A percentile compares a stretch with the other conserved stretches of the same genome.
These are phyloP conservation scores for Hibiscus mutabilis DNA, from an alignment of 345 rosid genomes.

Conservation along the genomic window DNA sequence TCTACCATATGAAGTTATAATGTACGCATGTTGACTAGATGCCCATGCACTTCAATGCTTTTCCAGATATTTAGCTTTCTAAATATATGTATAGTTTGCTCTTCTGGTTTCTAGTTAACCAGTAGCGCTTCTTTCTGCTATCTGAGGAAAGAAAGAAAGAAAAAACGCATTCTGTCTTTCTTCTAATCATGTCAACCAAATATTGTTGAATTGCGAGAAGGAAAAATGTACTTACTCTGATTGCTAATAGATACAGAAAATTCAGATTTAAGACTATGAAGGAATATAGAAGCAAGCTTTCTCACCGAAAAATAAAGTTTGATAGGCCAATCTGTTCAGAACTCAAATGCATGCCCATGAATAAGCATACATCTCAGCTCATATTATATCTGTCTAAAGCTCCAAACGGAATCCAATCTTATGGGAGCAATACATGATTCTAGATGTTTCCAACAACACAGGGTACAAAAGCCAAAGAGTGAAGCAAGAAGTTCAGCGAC, in stretches of 20 bases:
- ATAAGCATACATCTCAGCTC: neutral
- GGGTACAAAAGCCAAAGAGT: neutral
- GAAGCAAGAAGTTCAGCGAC: neutral
- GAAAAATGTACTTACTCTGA: neutral
- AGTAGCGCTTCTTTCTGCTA: neutral
- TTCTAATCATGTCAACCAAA: neutral
- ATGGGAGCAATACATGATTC: neutral
- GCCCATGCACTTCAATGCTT: neutral
- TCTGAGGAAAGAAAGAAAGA: neutral
- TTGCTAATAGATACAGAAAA: neutral
- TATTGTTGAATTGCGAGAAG: neutral
- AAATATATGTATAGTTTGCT: neutral
- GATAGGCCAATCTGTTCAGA: neutral
- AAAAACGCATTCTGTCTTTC: neutral
- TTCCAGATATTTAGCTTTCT: constrained; percentile 1
- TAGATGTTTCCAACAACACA: neutral
- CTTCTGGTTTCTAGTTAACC: neutral
- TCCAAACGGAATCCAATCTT: neutral
- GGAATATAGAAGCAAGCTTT: neutral
- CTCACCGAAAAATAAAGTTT: neutral
- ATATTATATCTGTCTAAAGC: neutral
- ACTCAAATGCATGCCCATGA: neutral
- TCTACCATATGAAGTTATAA: neutral
- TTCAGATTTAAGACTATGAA: neutral
- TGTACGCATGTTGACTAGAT: neutral